Evolutionary conservation across 257 asterid genomes (phyloP).

Genomic region (Rehmannia glutinosa): DNA sequence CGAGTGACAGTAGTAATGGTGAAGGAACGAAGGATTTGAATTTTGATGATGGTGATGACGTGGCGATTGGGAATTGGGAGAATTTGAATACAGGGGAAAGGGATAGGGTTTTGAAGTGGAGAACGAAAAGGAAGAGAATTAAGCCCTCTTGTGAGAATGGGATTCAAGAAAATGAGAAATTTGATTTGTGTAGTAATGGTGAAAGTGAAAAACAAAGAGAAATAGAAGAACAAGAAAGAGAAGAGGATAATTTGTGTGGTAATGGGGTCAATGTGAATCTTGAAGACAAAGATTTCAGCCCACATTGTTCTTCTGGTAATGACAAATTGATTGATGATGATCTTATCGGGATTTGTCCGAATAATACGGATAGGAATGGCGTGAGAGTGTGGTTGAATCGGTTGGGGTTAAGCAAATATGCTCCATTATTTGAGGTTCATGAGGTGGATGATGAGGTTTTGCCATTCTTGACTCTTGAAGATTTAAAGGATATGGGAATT

Average conservation of each 20-base stretch:
- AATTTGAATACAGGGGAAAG: neutral
- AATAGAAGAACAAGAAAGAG: neutral
- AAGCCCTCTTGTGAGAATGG: conserved; percentile 14
- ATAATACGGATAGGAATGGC: neutral
- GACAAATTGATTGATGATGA: neutral
- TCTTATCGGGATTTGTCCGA: neutral
- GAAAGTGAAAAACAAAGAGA: neutral
- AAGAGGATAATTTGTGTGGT: conserved; percentile 6
- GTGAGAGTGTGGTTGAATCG: conserved; percentile 39
- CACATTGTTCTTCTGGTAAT: neutral
- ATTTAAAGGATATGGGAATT: neutral
- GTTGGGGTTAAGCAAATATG: conserved; percentile 38
- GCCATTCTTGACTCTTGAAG: conserved; percentile 14
- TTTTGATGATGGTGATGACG: conserved; percentile 16
- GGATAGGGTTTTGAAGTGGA: conserved; percentile 10
- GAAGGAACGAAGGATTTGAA: neutral
- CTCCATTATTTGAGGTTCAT: conserved; percentile 36
- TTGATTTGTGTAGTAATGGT: neutral
- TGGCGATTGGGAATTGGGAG: conserved; percentile 23
- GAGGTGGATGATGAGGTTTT: conserved; percentile 54
- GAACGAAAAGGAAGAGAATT: neutral
- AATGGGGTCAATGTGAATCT: neutral
- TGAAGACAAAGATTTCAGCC: too few species aligned
- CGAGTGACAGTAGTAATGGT: neutral
- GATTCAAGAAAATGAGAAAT: neutral